A percentile compares a stretch with the other conserved stretches of the same genome.
phyloP scores from a whole-genome alignment of 1,284 basidiomycete species.

The Moniliophthora roreri region DNA sequence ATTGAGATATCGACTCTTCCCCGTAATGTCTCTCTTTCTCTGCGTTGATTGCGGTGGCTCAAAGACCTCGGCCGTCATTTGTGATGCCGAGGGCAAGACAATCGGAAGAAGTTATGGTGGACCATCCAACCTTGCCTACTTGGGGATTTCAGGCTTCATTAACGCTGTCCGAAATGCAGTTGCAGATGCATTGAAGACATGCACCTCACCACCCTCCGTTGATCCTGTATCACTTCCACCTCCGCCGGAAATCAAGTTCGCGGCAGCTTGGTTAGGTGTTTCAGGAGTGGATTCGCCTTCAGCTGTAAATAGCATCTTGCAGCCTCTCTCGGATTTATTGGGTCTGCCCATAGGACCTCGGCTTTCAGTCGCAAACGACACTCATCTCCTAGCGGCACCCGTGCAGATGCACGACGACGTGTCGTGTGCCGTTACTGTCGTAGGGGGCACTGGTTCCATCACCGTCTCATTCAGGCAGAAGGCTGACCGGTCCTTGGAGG shows the following conservation, averaged over 20 bases:
- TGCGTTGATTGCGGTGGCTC: conserved; percentile 83
- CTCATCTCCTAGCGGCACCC: conserved; percentile 72
- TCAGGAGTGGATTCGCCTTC: conserved; percentile 74
- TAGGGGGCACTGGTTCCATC: conserved; percentile 74
- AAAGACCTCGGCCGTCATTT: conserved; percentile 74
- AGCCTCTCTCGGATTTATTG: conserved; percentile 53
- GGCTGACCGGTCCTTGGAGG: conserved; percentile 37
- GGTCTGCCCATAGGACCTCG: conserved; percentile 49
- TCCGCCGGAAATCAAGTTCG: conserved; percentile 39
- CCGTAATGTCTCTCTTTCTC: conserved; percentile 59
- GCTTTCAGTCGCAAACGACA: conserved; percentile 71
- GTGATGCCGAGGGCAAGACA: conserved; percentile 51
- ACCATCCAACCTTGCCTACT: conserved; percentile 68
- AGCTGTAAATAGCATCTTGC: conserved; percentile 52
- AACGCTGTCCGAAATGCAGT: conserved; percentile 49
- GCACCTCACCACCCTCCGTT: conserved; percentile 30
- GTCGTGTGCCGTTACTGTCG: conserved; percentile 59
- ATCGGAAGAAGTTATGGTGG: conserved; percentile 64
- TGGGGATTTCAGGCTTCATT: conserved; percentile 48
- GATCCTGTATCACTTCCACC: conserved; percentile 42
- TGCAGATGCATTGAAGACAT: conserved; percentile 50
- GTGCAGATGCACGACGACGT: conserved; percentile 57
- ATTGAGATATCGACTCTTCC: too few relatives aligned
- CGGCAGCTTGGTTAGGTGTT: conserved; percentile 74
- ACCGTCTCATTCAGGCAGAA: conserved; percentile 59